Evolutionary conservation across 495 filamentous ascomycete genomes (phyloP).

Genomic region (Podospora anserina): DNA sequence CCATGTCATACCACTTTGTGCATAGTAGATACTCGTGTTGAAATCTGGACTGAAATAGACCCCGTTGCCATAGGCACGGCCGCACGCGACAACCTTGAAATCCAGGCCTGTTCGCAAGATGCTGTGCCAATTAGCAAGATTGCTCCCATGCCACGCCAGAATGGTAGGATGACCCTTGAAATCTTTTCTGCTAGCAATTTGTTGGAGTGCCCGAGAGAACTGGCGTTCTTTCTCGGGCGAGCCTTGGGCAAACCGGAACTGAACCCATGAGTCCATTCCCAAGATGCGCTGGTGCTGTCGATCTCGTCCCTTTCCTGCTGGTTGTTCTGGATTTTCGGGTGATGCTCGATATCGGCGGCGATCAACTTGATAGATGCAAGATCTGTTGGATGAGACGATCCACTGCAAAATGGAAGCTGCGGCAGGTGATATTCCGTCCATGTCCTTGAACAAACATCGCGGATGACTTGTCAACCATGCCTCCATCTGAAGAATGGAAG

Average conservation of each 20-base stretch:
- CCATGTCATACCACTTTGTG: slow-evolving; percentile 48
- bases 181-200: slow-evolving; percentile 39
- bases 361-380: slow-evolving; percentile 68
- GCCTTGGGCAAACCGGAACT: slow-evolving; percentile 87
- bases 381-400: slow-evolving; percentile 89
- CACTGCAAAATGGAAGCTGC: slow-evolving; percentile 71
- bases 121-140: slow-evolving; percentile 78
- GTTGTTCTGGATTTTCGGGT: not conserved
- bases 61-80: slow-evolving; percentile 74
- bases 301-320: slow-evolving; percentile 17
- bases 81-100: slow-evolving; percentile 58
- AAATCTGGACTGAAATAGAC: slow-evolving; percentile 71
- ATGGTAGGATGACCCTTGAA: slow-evolving; percentile 58
- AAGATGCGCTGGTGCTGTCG: slow-evolving; percentile 52
- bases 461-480: slow-evolving; percentile 50
- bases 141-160: slow-evolving; percentile 84
- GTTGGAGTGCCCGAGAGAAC: slow-evolving; percentile 65
- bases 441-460: slow-evolving; percentile 51
- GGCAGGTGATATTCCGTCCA: slow-evolving; percentile 63
- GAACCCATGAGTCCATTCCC: slow-evolving; percentile 66
- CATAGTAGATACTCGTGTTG: slow-evolving; percentile 57
- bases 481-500: slow-evolving; percentile 61
- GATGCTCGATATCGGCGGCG: slow-evolving; percentile 8
- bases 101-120: slow-evolving; percentile 82
- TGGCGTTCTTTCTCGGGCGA: slow-evolving; percentile 84